phyloP scores from a whole-genome alignment of 257 asterid genomes.

The Lycium ferocissimum region DNA sequence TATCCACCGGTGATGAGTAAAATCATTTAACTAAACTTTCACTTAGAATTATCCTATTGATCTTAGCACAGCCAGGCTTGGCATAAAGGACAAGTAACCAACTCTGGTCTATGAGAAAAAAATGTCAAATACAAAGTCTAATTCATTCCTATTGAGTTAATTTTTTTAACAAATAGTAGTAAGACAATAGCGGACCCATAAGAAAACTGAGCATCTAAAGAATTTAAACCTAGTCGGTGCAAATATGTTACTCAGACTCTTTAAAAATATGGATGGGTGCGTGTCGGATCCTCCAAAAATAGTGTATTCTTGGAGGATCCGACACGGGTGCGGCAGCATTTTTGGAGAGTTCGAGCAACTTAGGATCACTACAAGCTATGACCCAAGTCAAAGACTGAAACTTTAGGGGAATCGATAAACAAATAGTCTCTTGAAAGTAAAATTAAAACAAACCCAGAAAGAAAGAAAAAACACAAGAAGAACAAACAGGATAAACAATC shows the following conservation, averaged over 20 bases:
- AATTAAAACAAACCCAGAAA: background rate
- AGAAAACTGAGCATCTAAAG: background rate
- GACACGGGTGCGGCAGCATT: too few relatives aligned
- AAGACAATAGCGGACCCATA: background rate
- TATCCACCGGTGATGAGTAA: background rate
- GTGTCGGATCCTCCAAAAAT: too few relatives aligned
- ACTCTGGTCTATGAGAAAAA: background rate
- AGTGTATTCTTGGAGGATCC: too few relatives aligned
- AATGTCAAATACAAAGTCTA: background rate
- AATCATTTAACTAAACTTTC: background rate
- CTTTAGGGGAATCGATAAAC: background rate
- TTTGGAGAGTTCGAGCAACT: too few relatives aligned
- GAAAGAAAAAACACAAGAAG: background rate
- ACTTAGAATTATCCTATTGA: background rate
- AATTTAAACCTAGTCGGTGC: constrained; percentile 6
- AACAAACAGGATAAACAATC: background rate
- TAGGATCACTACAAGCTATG: too few relatives aligned
- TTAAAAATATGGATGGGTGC: too few relatives aligned
- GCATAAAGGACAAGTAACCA: background rate
- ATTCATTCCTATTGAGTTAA: background rate
- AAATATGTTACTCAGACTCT: too few relatives aligned
- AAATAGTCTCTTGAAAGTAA: background rate
- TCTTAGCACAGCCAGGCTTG: background rate
- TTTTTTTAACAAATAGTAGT: background rate
- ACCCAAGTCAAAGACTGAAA: constrained; percentile 10